Evolutionary conservation across 2,329 filamentous ascomycete genomes (phyloP).

Genomic region (Fusarium drepaniforme): DNA sequence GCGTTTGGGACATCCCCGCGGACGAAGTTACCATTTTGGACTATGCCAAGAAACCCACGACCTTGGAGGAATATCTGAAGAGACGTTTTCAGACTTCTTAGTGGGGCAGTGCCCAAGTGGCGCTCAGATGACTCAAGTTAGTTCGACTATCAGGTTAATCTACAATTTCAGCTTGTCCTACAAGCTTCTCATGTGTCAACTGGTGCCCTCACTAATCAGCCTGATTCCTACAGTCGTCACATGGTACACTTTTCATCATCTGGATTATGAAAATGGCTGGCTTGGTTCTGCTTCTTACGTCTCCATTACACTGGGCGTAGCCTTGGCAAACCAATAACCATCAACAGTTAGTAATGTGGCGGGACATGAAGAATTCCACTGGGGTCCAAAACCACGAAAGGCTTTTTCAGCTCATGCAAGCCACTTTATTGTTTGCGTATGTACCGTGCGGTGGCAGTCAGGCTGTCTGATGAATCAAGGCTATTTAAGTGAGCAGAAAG

Average conservation of each 20-base stretch:
- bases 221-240: background rate
- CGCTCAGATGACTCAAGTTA: background rate
- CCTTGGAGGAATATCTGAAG: background rate
- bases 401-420: background rate
- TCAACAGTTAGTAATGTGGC: background rate
- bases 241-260: background rate
- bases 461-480: background rate
- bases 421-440: background rate
- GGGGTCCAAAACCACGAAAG: too few relatives aligned
- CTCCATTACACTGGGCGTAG: background rate
- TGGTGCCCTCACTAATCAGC: background rate
- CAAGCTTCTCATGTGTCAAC: background rate
- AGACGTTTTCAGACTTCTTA: background rate
- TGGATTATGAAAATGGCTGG: background rate
- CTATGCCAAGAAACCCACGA: constrained; percentile 20
- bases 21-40: background rate
- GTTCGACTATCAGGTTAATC: background rate
- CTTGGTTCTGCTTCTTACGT: background rate
- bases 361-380: too few relatives aligned
- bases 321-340: background rate
- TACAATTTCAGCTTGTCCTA: background rate
- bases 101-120: background rate
- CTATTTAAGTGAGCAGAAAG: too few relatives aligned
- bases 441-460: background rate
- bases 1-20: background rate